Base-by-base conservation (phyloP, 23 red algal species). In the Agarophyton chilense region DNA sequence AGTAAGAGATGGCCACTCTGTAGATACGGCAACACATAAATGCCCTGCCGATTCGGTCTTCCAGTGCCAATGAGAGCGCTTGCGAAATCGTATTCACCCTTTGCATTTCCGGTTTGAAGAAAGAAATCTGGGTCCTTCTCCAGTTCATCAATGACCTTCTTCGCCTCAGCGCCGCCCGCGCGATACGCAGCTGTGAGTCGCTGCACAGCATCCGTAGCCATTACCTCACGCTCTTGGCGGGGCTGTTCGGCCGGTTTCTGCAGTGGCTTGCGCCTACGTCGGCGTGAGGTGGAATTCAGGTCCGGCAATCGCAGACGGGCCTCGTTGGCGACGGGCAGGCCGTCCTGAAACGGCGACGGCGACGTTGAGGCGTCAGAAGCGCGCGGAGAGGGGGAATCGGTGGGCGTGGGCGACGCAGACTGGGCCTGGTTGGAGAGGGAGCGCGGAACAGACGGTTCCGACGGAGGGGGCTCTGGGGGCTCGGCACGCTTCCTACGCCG, bases 21-120 rank as follows among this genome's bases (percentile, higher is more conserved):
- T 22, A 95, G 49, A 61, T 95, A 95, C 6, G 93, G 93, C 31
- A 77, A 51, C 62, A 95, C 56, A 58, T 92, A 95, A 10, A 95
- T 63, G 38, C 93, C 93, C 52, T 95, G 87, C 45, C 91, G 82
- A 50, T 83, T 95, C 4, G 93, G 84, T 3, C 55, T 54, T 1
- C 93, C 93, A 46, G 77, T 89, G 10, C 93, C 93, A 46, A 95
- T 82, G 9, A 95, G 31, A 7, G 93, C 93, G 47, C 82, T 82
- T 22, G 93, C 67, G 25, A 90, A 75, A 49, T 95, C 93, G 53
- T 95, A 95, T 42, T 90, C 86, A 1, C 64, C 76, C 13, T 22
- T 52, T 2, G 72, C 61, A 70, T 79, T 81, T 24, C 73, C 76
- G 17, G 86, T 81, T 47, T 90, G 86, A 16, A 90, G 47, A 66